Conservation (phyloP, 176 grass and related monocot genomes). For the Musa beccarii region DNA sequence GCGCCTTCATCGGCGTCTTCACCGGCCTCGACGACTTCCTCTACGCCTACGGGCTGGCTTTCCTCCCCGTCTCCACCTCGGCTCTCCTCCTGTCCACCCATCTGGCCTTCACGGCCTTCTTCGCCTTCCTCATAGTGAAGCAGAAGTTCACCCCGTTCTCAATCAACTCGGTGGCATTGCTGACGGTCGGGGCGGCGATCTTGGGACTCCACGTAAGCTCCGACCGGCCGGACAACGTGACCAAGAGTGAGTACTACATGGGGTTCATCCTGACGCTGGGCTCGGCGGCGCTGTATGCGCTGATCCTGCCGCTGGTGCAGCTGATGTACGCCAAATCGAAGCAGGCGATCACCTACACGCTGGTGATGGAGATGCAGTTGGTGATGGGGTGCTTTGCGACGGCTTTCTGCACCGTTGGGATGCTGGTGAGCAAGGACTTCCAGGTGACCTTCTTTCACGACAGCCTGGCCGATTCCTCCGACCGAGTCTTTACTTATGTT, state of each 20-base stretch:
- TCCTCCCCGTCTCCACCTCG: no score
- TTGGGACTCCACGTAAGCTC: conserved; percentile 44
- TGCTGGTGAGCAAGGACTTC: conserved; percentile 68
- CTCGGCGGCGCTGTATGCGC: conserved; percentile 47
- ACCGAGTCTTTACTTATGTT: no score
- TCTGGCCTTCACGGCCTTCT: no score
- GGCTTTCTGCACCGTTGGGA: conserved; percentile 43
- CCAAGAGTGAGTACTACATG: conserved; percentile 36
- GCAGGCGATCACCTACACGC: conserved; percentile 36
- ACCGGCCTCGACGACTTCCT: conserved; percentile 51
- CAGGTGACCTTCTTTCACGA: conserved; percentile 21
- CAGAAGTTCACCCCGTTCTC: conserved; percentile 71
- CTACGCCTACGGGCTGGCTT: conserved; percentile 55
- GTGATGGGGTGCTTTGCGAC: conserved; percentile 54
- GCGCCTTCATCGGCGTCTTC: conserved; percentile 43
- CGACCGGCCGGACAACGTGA: conserved; percentile 48
- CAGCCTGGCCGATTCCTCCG: no score
- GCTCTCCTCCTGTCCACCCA: no score
- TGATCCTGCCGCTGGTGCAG: conserved; percentile 58
- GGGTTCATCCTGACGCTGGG: conserved; percentile 61
- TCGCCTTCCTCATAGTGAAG: conserved; percentile 53
- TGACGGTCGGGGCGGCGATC: conserved; percentile 49
- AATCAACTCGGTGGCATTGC: conserved; percentile 62
- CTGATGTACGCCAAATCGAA: conserved; percentile 35
- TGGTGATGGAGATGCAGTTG: conserved; percentile 85